Percentiles rank a stretch among this genome's conserved stretches.
phyloP scores from a whole-genome alignment of 2,329 filamentous ascomycete genomes.

The Penicillium psychrosexuale region DNA sequence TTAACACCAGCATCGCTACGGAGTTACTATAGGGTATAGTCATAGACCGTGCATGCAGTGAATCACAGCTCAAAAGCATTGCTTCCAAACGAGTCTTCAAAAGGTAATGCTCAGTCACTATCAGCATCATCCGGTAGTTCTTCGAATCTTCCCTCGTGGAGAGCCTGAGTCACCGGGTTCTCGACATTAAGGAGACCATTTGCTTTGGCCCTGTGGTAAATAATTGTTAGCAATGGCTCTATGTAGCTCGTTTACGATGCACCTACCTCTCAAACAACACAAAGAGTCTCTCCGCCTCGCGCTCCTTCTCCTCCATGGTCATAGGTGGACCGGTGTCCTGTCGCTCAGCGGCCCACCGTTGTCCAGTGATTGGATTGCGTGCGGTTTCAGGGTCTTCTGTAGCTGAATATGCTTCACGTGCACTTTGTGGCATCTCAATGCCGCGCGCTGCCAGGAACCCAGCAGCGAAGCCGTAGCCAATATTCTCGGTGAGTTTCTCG shows the following conservation, averaged over 20 bases:
- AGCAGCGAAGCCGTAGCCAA: constrained; percentile 90
- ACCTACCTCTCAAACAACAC: constrained; percentile 79
- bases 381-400: constrained; percentile 24
- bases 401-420: constrained; percentile 54
- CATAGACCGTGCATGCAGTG: neutral
- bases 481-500: constrained; percentile 77
- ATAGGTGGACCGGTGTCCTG: constrained; percentile 64
- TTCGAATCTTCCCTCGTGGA: constrained; percentile 67
- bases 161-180: constrained; percentile 71
- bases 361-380: constrained; percentile 84
- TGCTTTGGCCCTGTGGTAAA: constrained; percentile 55
- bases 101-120: constrained; percentile 23
- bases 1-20: neutral
- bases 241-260: no score
- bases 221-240: constrained; percentile 13
- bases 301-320: constrained; percentile 87
- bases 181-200: constrained; percentile 74
- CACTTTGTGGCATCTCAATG: constrained; percentile 68
- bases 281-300: constrained; percentile 84
- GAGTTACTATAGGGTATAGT: neutral
- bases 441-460: constrained; percentile 86
- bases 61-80: neutral
- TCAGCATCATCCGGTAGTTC: constrained; percentile 59
- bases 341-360: constrained; percentile 68
- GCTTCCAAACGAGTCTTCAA: neutral